phyloP scores from a whole-genome alignment of 2,329 filamentous ascomycete genomes.

The Ascochyta clinopodiicola region DNA sequence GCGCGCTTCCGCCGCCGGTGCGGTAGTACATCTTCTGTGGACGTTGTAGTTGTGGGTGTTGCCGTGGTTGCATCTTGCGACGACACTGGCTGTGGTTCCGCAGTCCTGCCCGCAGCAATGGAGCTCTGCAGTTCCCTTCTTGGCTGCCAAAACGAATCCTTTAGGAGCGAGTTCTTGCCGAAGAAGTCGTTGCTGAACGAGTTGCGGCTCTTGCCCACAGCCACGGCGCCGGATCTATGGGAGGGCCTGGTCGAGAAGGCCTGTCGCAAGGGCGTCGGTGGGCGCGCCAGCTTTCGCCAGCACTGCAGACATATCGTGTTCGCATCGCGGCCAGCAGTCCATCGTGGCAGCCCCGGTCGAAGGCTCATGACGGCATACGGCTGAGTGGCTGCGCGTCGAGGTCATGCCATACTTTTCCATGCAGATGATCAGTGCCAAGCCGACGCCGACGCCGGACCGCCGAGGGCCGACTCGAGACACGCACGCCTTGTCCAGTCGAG shows the following conservation, averaged over 20 bases:
- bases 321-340: slow-evolving; percentile 37
- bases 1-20: slow-evolving; percentile 45
- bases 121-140: slow-evolving; percentile 42
- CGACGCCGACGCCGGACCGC: neutral
- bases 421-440: slow-evolving; percentile 15
- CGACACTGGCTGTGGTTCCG: slow-evolving; percentile 13
- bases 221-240: slow-evolving; percentile 37
- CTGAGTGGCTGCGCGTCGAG: slow-evolving; percentile 10
- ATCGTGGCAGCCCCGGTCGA: slow-evolving; percentile 41
- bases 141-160: slow-evolving; percentile 40
- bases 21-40: slow-evolving; percentile 39
- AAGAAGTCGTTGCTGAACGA: slow-evolving; percentile 50
- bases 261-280: slow-evolving; percentile 30
- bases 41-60: slow-evolving; percentile 4
- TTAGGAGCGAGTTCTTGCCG: slow-evolving; percentile 45
- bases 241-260: slow-evolving; percentile 38
- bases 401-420: slow-evolving; percentile 17
- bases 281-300: slow-evolving; percentile 38
- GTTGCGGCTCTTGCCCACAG: slow-evolving; percentile 37
- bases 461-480: neutral
- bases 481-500: slow-evolving; percentile 1
- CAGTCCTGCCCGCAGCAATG: slow-evolving; percentile 25
- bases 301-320: slow-evolving; percentile 44
- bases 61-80: slow-evolving; percentile 3
- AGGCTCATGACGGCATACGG: slow-evolving; percentile 47